Conservation (phyloP, 352 stramenopile species). For the Globisporangium cylindrosporum region DNA sequence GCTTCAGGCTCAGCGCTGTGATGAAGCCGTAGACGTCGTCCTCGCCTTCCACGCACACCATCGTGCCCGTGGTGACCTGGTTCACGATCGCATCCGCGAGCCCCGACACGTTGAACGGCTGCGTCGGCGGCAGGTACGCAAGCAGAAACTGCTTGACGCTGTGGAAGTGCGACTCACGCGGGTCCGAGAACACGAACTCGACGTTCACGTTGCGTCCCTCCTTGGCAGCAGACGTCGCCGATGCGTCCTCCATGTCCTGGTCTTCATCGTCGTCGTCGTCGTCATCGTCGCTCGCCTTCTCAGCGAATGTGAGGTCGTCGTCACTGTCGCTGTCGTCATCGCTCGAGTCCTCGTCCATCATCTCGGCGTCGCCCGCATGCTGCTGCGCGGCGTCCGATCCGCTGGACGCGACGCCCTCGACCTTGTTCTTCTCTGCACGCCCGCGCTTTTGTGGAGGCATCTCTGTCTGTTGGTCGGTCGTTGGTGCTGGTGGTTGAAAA, state of each 20-base stretch:
- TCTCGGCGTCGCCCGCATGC: slow-evolving; percentile 25
- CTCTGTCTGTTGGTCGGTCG: neutral
- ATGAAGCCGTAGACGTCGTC: slow-evolving; percentile 86
- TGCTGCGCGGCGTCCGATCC: slow-evolving; percentile 10
- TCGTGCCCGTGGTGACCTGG: slow-evolving; percentile 72
- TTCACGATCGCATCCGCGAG: slow-evolving; percentile 71
- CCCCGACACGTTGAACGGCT: slow-evolving; percentile 81
- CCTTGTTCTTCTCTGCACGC: slow-evolving; percentile 21
- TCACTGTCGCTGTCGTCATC: slow-evolving; percentile 50
- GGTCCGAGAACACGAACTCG: slow-evolving; percentile 84
- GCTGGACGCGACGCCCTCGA: slow-evolving; percentile 1
- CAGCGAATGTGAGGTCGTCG: slow-evolving; percentile 60
- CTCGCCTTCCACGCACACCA: slow-evolving; percentile 79
- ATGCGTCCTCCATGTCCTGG: slow-evolving; percentile 39
- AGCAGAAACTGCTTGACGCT: slow-evolving; percentile 85
- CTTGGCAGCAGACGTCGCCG: slow-evolving; percentile 10
- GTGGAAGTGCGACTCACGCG: slow-evolving; percentile 79
- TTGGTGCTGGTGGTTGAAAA: slow-evolving; percentile 1
- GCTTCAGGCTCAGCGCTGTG: slow-evolving; percentile 67
- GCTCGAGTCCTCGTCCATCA: slow-evolving; percentile 47
- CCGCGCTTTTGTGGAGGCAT: slow-evolving; percentile 40
- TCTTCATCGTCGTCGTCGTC: slow-evolving; percentile 55
- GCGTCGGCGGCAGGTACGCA: slow-evolving; percentile 65
- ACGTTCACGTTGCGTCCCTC: slow-evolving; percentile 51
- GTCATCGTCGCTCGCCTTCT: slow-evolving; percentile 30